Conservation (phyloP, 1,284 basidiomycete genomes). For the Ustilago curta region DNA sequence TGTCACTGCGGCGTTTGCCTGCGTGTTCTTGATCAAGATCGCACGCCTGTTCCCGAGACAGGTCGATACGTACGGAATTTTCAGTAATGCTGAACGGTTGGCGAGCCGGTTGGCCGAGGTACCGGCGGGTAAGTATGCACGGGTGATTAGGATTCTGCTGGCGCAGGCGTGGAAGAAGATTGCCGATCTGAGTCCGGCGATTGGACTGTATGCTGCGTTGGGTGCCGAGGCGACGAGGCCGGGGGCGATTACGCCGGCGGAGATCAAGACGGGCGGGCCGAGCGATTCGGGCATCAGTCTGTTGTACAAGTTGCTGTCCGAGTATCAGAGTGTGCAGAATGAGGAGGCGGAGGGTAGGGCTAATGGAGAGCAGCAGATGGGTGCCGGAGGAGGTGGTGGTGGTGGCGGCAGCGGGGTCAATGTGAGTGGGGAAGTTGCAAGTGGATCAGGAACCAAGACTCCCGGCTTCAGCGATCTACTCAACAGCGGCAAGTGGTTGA, state of each 20-base stretch:
- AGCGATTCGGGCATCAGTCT: slow-evolving; percentile 49
- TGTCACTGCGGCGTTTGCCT: slow-evolving; percentile 90
- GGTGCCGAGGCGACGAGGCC: slow-evolving; percentile 45
- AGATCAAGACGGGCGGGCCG: slow-evolving; percentile 50
- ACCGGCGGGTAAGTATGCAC: slow-evolving; percentile 73
- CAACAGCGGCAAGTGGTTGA: slow-evolving; percentile 35
- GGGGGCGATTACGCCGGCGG: slow-evolving; percentile 49
- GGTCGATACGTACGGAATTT: slow-evolving; percentile 80
- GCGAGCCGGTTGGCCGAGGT: slow-evolving; percentile 84
- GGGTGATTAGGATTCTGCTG: slow-evolving; percentile 46
- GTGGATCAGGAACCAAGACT: slow-evolving; percentile 22
- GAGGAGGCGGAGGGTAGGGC: slow-evolving; percentile 7
- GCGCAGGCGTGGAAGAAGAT: slow-evolving; percentile 56
- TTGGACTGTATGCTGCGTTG: slow-evolving; percentile 48
- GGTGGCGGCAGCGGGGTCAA: too few species aligned
- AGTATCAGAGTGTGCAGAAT: slow-evolving; percentile 41
- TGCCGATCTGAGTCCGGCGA: slow-evolving; percentile 48
- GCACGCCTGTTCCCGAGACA: slow-evolving; percentile 85
- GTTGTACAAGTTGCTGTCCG: slow-evolving; percentile 49
- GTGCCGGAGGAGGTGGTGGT: background rate
- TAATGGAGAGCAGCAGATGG: background rate
- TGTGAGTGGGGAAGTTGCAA: slow-evolving; percentile 1
- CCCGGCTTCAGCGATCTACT: slow-evolving; percentile 28
- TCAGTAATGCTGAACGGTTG: slow-evolving; percentile 82
- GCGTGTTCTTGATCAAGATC: slow-evolving; percentile 91